These are phyloP conservation scores for Takashimella tepidaria DNA, from an alignment of 1,284 basidiomycete genomes.

Conservation along the genomic window DNA sequence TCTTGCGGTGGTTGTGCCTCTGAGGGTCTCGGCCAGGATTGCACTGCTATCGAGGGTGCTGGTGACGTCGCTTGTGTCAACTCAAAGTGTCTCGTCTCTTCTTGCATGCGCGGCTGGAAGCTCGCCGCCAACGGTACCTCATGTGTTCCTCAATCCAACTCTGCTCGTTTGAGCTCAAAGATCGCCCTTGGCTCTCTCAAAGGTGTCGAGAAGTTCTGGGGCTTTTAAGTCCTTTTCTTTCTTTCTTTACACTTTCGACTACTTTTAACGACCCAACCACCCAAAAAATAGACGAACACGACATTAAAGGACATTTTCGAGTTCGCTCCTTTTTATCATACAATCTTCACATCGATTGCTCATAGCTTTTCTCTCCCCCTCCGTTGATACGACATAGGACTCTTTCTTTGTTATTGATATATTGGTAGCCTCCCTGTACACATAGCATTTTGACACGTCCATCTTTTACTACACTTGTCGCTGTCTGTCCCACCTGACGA, in stretches of 20 bases:
- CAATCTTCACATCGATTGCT: not conserved
- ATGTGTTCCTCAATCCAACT: not conserved
- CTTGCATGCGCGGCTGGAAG: constrained; percentile 12
- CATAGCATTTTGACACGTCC: not conserved
- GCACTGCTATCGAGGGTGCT: constrained; percentile 58
- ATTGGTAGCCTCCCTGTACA: not conserved
- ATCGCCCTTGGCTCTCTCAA: not conserved
- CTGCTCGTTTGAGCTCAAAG: not conserved
- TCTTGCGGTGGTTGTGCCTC: constrained; percentile 63
- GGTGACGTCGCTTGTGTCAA: constrained; percentile 14
- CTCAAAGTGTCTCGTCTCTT: constrained; percentile 13
- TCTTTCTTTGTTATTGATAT: not conserved
- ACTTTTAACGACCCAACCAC: not conserved
- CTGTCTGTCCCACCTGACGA: no score
- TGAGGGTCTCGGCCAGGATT: constrained; percentile 59
- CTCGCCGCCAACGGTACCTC: constrained; percentile 2
- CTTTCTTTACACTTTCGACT: no score
- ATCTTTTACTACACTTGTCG: no score
- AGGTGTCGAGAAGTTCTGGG: not conserved
- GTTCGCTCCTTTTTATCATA: not conserved
- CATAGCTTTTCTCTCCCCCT: not conserved
- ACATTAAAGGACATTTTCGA: not conserved
- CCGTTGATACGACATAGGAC: not conserved
- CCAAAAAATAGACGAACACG: not conserved
- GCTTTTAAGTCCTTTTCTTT: no score